Evolutionary conservation across 2,329 filamentous ascomycete genomes (phyloP).

Genomic region (Pseudophaeomoniella oleicola): DNA sequence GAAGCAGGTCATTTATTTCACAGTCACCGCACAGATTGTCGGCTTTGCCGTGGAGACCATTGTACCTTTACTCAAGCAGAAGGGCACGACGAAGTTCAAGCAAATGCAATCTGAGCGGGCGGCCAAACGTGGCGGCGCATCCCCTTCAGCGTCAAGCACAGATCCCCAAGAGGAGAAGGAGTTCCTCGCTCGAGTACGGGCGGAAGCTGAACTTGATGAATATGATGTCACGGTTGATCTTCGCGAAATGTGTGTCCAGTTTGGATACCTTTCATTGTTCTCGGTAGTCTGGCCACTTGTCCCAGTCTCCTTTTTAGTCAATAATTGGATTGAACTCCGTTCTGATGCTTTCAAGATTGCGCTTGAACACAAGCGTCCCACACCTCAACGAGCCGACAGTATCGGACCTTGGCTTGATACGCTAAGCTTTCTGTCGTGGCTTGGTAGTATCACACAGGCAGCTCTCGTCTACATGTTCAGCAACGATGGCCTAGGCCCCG

Average conservation of each 20-base stretch:
- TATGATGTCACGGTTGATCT: conserved; percentile 90
- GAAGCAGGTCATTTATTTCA: conserved; percentile 91
- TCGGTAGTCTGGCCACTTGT: conserved; percentile 93
- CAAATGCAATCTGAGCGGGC: conserved; percentile 49
- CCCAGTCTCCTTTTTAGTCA: conserved; percentile 72
- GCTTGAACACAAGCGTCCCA: conserved; percentile 73
- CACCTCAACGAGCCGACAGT: conserved; percentile 78
- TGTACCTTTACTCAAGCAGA: conserved; percentile 71
- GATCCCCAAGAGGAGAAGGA: conserved; percentile 64
- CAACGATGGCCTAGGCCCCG: conserved; percentile 48
- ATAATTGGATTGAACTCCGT: conserved; percentile 92
- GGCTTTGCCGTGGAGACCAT: conserved; percentile 74
- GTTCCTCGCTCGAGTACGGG: conserved; percentile 68
- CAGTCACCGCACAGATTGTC: conserved; percentile 83
- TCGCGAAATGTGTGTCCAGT: conserved; percentile 84
- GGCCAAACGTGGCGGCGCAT: conserved; percentile 38
- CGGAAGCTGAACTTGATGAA: conserved; percentile 64
- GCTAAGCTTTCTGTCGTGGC: conserved; percentile 81
- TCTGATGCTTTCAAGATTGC: conserved; percentile 93
- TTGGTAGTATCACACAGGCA: conserved; percentile 75
- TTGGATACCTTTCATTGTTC: conserved; percentile 80
- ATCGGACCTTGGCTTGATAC: conserved; percentile 87
- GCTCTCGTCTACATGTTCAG: conserved; percentile 85
- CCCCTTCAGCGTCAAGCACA: conserved; percentile 34
- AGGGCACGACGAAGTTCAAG: conserved; percentile 64